A percentile compares a stretch with the other conserved stretches of the same genome.
These are phyloP conservation scores for Cladorrhinum sp. DNA, from an alignment of 2,329 filamentous ascomycete genomes.

Conservation along the genomic window DNA sequence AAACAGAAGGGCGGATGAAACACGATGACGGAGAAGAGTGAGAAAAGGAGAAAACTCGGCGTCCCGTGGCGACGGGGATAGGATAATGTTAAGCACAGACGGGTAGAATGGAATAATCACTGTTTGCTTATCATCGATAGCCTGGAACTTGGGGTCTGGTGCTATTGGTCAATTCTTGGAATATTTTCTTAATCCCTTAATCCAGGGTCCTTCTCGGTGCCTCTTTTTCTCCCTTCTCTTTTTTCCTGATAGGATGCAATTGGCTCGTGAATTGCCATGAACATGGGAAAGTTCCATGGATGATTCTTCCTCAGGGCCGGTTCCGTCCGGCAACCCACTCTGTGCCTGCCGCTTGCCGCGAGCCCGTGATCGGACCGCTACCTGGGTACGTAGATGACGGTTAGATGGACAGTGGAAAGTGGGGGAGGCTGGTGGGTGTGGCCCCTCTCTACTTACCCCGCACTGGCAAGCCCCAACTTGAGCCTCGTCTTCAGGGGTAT, in stretches of 20 bases:
- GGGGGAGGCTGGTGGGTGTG: constrained; percentile 3
- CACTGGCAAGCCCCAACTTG: constrained; percentile 13
- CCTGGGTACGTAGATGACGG: background rate
- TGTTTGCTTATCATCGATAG: background rate
- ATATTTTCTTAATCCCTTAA: too few relatives aligned
- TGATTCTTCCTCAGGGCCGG: constrained; percentile 2
- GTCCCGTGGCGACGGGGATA: background rate
- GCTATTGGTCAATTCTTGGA: background rate
- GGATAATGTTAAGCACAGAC: background rate
- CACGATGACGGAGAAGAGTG: background rate
- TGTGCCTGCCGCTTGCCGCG: background rate
- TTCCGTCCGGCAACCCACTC: constrained; percentile 2
- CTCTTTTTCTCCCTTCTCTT: background rate
- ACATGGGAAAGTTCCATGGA: background rate
- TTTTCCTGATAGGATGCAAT: background rate
- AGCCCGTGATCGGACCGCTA: constrained; percentile 3
- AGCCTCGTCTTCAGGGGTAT: constrained; percentile 2
- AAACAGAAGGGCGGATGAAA: background rate
- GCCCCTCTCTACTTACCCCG: constrained; percentile 15
- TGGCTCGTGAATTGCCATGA: background rate
- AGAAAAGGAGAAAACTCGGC: constrained; percentile 8
- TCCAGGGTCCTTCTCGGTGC: background rate
- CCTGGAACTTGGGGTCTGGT: background rate
- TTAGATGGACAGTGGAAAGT: constrained; percentile 6
- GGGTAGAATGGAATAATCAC: background rate